Conservation (phyloP, 148 eudicot genomes). For the Cornus suecica region DNA sequence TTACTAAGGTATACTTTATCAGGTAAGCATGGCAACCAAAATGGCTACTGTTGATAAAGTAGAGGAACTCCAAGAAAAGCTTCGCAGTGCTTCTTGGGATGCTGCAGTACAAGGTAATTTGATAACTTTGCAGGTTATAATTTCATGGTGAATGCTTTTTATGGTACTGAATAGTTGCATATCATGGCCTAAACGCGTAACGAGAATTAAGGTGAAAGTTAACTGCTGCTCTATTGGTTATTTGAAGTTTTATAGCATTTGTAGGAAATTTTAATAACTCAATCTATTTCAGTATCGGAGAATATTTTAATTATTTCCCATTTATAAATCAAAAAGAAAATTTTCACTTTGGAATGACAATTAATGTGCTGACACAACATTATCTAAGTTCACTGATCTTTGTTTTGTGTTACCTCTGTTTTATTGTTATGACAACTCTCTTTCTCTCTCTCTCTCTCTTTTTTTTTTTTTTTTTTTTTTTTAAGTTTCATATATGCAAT, state of each 20-base stretch:
- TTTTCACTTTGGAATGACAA: background rate
- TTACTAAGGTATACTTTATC: constrained; percentile 18
- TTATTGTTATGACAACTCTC: too few relatives aligned
- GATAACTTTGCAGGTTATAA: background rate
- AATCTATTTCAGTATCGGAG: background rate
- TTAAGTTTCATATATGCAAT: background rate
- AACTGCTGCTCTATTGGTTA: background rate
- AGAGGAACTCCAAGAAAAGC: constrained; percentile 88
- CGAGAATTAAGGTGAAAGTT: background rate
- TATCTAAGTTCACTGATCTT: constrained; percentile 1
- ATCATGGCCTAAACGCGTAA: background rate
- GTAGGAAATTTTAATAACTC: background rate
- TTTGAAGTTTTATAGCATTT: background rate
- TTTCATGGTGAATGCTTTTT: background rate
- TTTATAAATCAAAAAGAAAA: background rate
- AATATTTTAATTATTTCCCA: background rate
- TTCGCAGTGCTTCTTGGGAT: constrained; percentile 90
- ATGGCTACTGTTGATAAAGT: constrained; percentile 97
- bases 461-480: too few relatives aligned
- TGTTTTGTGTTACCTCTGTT: background rate
- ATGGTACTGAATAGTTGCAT: background rate
- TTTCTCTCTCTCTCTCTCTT: too few relatives aligned
- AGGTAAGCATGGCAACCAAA: constrained; percentile 99
- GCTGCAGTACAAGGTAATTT: constrained; percentile 84
- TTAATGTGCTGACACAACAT: background rate